phyloP scores from a whole-genome alignment of 768 basidiomycete species.

The Lentinula lateritia region DNA sequence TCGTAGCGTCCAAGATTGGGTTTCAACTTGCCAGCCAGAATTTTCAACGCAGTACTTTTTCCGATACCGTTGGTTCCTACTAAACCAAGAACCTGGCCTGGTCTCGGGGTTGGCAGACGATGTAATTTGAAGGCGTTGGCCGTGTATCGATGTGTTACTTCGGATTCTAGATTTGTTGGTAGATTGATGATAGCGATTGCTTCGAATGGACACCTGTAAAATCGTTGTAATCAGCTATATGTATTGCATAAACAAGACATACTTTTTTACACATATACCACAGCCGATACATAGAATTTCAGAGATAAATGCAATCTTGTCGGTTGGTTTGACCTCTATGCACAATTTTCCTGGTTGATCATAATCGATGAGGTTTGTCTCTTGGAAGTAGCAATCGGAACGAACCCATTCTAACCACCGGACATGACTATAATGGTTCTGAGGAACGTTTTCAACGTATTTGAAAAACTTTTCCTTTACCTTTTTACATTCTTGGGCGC shows the following conservation, averaged over 20 bases:
- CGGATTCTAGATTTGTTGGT: constrained; percentile 91
- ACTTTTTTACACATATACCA: constrained; percentile 99
- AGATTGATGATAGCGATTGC: constrained; percentile 99
- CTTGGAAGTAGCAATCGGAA: not conserved
- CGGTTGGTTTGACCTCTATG: constrained; percentile 93
- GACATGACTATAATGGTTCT: constrained; percentile 61
- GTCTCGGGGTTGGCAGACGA: constrained; percentile 92
- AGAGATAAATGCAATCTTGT: constrained; percentile 98
- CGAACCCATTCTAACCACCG: constrained; percentile 95
- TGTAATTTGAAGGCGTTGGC: constrained; percentile 99
- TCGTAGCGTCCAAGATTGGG: constrained; percentile 97
- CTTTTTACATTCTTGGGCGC: constrained; percentile 98
- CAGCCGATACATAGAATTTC: constrained; percentile 99
- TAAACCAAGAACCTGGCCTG: constrained; percentile 97
- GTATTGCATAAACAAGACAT: constrained; percentile 21
- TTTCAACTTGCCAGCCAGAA: constrained; percentile 94
- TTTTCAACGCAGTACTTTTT: constrained; percentile 96
- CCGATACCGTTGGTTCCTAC: constrained; percentile 99
- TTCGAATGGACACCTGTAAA: constrained; percentile 90
- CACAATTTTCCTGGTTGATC: constrained; percentile 77
- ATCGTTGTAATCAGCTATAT: not conserved
- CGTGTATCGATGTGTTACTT: constrained; percentile 97
- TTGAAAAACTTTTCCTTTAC: constrained; percentile 27
- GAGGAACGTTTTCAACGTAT: constrained; percentile 7
- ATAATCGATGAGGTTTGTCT: not conserved